Conservation (phyloP, 1,284 basidiomycete species). For the Heterobasidion irregulare region DNA sequence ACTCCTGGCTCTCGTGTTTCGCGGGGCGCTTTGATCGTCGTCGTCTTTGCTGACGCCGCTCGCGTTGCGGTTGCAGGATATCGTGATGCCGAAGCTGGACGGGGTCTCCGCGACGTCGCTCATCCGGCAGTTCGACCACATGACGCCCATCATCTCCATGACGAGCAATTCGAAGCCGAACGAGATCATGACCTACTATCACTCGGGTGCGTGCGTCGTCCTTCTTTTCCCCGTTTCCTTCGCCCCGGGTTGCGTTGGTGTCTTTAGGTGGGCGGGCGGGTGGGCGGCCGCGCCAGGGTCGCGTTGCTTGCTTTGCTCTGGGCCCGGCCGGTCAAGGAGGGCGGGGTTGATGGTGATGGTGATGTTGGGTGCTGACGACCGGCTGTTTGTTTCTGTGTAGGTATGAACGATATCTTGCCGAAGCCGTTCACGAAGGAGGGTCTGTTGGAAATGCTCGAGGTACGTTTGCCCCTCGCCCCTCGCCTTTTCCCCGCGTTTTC, state of each 20-base stretch:
- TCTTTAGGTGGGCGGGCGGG: too few species aligned
- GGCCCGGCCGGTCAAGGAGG: too few species aligned
- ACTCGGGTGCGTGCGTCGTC: constrained; percentile 44
- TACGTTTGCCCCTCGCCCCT: constrained; percentile 20
- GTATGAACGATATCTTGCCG: constrained; percentile 97
- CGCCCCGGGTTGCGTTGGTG: background rate
- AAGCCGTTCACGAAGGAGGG: constrained; percentile 96
- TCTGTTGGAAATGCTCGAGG: constrained; percentile 86
- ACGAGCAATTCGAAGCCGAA: constrained; percentile 89
- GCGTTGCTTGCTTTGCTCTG: too few species aligned
- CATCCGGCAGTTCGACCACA: constrained; percentile 90
- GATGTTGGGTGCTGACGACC: background rate
- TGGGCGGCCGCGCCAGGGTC: too few species aligned
- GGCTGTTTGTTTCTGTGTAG: constrained; percentile 20
- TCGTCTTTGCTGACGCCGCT: constrained; percentile 4
- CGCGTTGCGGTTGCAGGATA: constrained; percentile 48
- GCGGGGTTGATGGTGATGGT: too few species aligned
- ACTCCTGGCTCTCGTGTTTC: background rate
- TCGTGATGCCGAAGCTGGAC: constrained; percentile 91
- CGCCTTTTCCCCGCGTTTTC: background rate
- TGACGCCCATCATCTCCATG: constrained; percentile 97
- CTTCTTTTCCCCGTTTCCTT: background rate
- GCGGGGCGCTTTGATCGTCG: background rate
- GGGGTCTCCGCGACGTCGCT: constrained; percentile 87
- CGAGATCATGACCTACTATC: constrained; percentile 90